These are phyloP conservation scores for Hyaloscypha hepaticicola DNA, from an alignment of 495 filamentous ascomycete species.

Conservation along the genomic window DNA sequence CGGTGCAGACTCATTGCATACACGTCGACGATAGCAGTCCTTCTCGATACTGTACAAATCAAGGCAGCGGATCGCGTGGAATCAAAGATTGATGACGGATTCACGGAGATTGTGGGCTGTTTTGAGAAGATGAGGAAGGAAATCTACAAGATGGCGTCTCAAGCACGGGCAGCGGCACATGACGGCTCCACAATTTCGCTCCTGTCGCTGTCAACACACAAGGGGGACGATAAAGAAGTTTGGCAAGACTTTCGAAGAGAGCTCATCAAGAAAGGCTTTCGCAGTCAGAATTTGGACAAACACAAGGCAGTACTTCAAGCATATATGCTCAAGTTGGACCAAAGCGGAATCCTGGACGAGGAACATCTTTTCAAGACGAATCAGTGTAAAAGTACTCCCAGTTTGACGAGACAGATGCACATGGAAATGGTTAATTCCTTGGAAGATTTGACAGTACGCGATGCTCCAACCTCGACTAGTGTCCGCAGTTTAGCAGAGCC, in stretches of 20 bases:
- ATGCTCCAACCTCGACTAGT: too few relatives aligned
- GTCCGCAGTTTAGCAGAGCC: too few relatives aligned
- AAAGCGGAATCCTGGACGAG: slow-evolving; percentile 9
- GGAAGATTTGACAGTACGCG: too few relatives aligned
- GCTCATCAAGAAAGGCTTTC: slow-evolving; percentile 12
- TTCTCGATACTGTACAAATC: slow-evolving; percentile 9
- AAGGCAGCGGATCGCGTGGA: slow-evolving; percentile 5
- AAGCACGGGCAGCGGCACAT: neutral
- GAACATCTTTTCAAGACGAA: slow-evolving; percentile 8
- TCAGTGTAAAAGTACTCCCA: neutral
- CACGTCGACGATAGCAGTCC: slow-evolving; percentile 7
- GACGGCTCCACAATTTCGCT: neutral
- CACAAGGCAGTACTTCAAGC: slow-evolving; percentile 15
- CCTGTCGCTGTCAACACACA: slow-evolving; percentile 8
- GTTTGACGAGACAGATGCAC: too few relatives aligned
- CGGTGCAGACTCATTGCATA: neutral
- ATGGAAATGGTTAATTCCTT: too few relatives aligned
- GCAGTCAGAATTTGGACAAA: neutral
- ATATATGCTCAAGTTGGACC: slow-evolving; percentile 12
- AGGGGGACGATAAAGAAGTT: neutral
- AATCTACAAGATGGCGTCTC: slow-evolving; percentile 1
- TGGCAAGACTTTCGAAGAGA: slow-evolving; percentile 15
- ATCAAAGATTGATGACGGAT: slow-evolving; percentile 7
- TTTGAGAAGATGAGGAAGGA: slow-evolving; percentile 1
- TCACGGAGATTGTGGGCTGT: neutral